These are phyloP conservation scores for Sarocladium oryzae DNA, from an alignment of 2,329 filamentous ascomycete genomes.

Conservation along the genomic window DNA sequence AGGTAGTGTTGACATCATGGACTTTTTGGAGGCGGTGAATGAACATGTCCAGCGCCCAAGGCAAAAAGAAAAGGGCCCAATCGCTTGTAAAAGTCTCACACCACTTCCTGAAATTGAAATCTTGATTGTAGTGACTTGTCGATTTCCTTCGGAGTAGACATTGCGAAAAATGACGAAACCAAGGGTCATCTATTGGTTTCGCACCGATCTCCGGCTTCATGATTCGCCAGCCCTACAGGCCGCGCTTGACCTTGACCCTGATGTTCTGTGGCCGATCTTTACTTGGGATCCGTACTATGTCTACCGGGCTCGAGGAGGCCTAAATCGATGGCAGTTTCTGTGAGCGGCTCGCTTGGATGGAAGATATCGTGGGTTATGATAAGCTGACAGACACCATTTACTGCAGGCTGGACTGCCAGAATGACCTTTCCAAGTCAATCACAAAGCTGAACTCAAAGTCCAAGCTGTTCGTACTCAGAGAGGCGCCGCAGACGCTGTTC, in stretches of 20 bases:
- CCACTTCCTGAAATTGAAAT: too few species aligned
- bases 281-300: conserved; percentile 80
- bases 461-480: conserved; percentile 65
- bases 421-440: conserved; percentile 61
- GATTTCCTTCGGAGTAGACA: not conserved
- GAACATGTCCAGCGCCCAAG: too few species aligned
- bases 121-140: too few species aligned
- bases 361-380: not conserved
- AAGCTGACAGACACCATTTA: not conserved
- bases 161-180: conserved; percentile 23
- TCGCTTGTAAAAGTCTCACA: too few species aligned
- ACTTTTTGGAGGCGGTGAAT: conserved; percentile 1
- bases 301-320: conserved; percentile 61
- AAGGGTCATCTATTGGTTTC: conserved; percentile 68
- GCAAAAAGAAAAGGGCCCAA: too few species aligned
- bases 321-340: conserved; percentile 71
- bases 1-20: conserved; percentile 14
- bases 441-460: conserved; percentile 63
- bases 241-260: conserved; percentile 62
- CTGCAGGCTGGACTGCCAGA: conserved; percentile 62
- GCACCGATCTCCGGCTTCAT: conserved; percentile 70
- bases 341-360: conserved; percentile 23
- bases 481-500: conserved; percentile 64
- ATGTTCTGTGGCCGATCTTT: conserved; percentile 67
- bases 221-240: conserved; percentile 69